Evolutionary conservation across 2,329 filamentous ascomycete species (phyloP), one percentile per base, ranked within the genome.

Genomic region (Fusarium pseudograminearum): DNA sequence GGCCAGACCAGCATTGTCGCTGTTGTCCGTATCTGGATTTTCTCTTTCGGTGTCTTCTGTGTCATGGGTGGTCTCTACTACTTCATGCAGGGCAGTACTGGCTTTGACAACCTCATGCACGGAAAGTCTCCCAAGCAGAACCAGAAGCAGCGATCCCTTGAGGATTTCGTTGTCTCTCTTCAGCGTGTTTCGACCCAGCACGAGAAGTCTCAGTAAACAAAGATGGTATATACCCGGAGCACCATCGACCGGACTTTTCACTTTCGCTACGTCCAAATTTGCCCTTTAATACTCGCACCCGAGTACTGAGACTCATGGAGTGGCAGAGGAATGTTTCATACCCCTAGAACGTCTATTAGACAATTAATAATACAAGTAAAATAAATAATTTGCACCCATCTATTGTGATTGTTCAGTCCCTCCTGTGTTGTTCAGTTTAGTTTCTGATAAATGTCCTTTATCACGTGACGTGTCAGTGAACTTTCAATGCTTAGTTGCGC

Each of bases 91-190:
- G 91, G 91, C 79, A 93, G 90, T 76, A 82, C 87, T 67, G 90
- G 91, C 68, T 97, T 97, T 80, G 92, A 97, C 83, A 95, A 96
- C 84, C 86, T 97, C 70, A 96, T 97, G 92, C 93, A 97, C 83
- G 93, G 93, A 78, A 94, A 94, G 85, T 91, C 90, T 68, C 89
- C 89, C 72, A 93, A 94, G 86, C 90, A 90, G 81, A 91, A 89
- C 82, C 87, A 90, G 82, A 94, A 93, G 87, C 92, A 95, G 83
- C 87, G 93, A 75, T 93, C 90, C 46, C 86, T 95, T 69, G 93
- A 97, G 85, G 93, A 97, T 84, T 97, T 97, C 77, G 90, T 96
- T 80, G 92, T 97, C 78, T 94, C 92, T 65, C 87, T 97, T 80
- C 93, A 97, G 85, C 92, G 93, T 82, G 92, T 96, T 73, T 95